These are phyloP conservation scores for Chimonanthus salicifolius DNA, from an alignment of 164 flowering plant species.

Conservation along the genomic window DNA sequence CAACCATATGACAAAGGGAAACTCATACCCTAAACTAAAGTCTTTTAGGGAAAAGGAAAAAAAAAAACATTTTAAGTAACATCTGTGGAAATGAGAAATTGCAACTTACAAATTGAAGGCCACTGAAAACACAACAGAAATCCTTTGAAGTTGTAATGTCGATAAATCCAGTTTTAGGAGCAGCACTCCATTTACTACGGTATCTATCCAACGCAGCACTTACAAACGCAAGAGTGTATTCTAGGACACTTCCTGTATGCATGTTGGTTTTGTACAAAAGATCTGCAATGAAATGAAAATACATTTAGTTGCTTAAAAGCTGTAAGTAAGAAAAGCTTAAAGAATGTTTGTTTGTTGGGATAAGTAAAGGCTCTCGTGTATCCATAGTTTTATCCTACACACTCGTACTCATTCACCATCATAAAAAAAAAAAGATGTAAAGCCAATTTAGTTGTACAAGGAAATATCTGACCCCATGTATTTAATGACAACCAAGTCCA, in stretches of 20 bases:
- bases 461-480: background rate
- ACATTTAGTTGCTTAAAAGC: background rate
- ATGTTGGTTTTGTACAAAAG: conserved; percentile 81
- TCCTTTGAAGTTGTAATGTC: conserved; percentile 97
- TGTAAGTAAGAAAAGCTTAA: background rate
- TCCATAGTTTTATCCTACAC: too few species aligned
- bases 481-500: background rate
- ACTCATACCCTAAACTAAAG: too few species aligned
- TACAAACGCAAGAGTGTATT: conserved; percentile 92
- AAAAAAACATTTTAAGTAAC: too few species aligned
- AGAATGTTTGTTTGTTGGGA: background rate
- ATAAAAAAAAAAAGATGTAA: background rate
- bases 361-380: too few species aligned
- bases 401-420: too few species aligned
- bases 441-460: background rate
- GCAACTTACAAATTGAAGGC: conserved; percentile 86
- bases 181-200: conserved; percentile 85
- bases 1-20: too few species aligned
- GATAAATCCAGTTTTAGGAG: conserved; percentile 92
- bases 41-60: too few species aligned
- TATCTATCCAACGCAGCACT: conserved; percentile 93
- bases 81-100: background rate
- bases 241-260: conserved; percentile 88
- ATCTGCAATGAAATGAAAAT: conserved; percentile 42
- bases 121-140: conserved; percentile 88